phyloP scores from a whole-genome alignment of 1,284 basidiomycete genomes.

The Cutaneotrichosporon spelunceum region DNA sequence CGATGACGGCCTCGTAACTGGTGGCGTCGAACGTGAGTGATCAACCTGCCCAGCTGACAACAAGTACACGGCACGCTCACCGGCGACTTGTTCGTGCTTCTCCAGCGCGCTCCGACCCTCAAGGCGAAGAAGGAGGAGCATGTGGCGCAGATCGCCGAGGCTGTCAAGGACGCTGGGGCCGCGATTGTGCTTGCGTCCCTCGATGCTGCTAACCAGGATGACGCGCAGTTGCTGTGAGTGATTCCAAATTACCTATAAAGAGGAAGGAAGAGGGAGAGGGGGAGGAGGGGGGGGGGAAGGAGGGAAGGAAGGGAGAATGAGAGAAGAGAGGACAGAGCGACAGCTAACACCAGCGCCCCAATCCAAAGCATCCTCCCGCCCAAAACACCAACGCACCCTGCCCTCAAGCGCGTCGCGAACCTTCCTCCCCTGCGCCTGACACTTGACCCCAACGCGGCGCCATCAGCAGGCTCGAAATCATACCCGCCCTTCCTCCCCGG shows the following conservation, averaged over 20 bases:
- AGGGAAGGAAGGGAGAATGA: no score
- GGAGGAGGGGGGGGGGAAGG: no score
- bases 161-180: constrained; percentile 57
- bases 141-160: constrained; percentile 58
- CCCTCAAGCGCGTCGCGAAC: constrained; percentile 54
- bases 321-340: no score
- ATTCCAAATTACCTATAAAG: background rate
- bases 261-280: background rate
- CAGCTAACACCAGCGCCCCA: constrained; percentile 25
- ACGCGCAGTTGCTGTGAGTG: constrained; percentile 69
- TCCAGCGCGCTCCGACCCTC: constrained; percentile 68
- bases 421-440: constrained; percentile 52
- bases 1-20: constrained; percentile 64
- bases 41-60: background rate
- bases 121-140: constrained; percentile 71
- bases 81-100: constrained; percentile 17
- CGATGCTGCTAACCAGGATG: constrained; percentile 68
- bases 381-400: constrained; percentile 51
- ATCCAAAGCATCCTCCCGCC: constrained; percentile 49
- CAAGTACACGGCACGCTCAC: constrained; percentile 17
- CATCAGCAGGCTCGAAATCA: constrained; percentile 39
- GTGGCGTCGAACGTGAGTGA: constrained; percentile 67
- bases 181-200: constrained; percentile 67
- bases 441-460: constrained; percentile 9
- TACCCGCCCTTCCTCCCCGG: constrained; percentile 59